Evolutionary conservation across 176 grass and related monocot genomes (phyloP).

Genomic region (Poa annua): DNA sequence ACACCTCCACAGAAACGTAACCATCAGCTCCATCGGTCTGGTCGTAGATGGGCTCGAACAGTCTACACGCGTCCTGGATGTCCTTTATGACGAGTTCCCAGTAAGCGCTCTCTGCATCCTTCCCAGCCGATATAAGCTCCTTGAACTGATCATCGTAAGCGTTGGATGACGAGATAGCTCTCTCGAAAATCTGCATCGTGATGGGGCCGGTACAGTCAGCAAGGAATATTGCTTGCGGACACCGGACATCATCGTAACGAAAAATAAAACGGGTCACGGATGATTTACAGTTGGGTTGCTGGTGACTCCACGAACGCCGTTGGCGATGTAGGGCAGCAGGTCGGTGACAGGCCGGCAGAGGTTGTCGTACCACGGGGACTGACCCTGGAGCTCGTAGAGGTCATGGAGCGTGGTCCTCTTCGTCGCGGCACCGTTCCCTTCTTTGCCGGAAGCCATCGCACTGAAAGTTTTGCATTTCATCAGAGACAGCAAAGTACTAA

Average conservation of each 20-base stretch:
- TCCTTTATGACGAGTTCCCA: constrained; percentile 99
- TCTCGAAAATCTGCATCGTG: constrained; percentile 90
- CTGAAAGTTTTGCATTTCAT: constrained; percentile 26
- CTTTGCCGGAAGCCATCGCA: constrained; percentile 60
- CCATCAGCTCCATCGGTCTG: constrained; percentile 85
- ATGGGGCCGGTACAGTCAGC: constrained; percentile 27
- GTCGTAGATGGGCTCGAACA: constrained; percentile 93
- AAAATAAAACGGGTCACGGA: constrained; percentile 1
- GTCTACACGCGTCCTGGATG: constrained; percentile 92
- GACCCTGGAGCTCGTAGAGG: constrained; percentile 87
- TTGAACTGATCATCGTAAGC: constrained; percentile 98
- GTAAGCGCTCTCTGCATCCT: constrained; percentile 77
- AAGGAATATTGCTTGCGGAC: neutral
- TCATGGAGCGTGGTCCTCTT: constrained; percentile 82
- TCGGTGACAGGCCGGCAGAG: constrained; percentile 94
- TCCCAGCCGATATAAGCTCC: constrained; percentile 74
- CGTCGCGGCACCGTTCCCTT: constrained; percentile 67
- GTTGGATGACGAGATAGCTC: constrained; percentile 91
- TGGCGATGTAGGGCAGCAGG: constrained; percentile 78
- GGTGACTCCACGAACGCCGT: constrained; percentile 88
- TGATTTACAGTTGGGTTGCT: constrained; percentile 91
- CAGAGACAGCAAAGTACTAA: neutral
- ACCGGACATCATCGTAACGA: neutral
- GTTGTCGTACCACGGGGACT: constrained; percentile 99
- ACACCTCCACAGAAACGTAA: constrained; percentile 97